Percentiles rank a stretch among this genome's conserved stretches.
phyloP scores from a whole-genome alignment of 257 asterid genomes.

The Verbascum thapsus region DNA sequence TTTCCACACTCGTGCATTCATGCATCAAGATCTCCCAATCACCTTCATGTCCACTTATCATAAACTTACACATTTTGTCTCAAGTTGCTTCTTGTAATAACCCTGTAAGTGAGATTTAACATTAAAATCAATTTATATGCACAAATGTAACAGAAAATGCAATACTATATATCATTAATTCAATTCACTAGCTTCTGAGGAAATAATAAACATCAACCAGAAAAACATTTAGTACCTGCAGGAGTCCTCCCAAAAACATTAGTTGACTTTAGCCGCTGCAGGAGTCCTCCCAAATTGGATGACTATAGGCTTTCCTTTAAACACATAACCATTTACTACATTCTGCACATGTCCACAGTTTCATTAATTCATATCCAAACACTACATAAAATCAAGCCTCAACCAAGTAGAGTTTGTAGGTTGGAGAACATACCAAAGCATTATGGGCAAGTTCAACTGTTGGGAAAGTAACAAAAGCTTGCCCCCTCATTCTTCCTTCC shows the following conservation, averaged over 20 bases:
- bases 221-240: background rate
- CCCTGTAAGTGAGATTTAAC: no score
- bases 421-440: slow-evolving; percentile 65
- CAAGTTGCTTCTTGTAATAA: no score
- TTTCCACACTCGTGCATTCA: no score
- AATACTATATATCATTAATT: no score
- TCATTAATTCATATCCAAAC: background rate
- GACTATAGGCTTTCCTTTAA: slow-evolving; percentile 85
- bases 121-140: no score
- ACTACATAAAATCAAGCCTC: slow-evolving; percentile 3
- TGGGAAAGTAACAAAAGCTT: slow-evolving; percentile 93
- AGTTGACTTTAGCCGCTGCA: slow-evolving; percentile 47
- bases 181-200: no score
- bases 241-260: slow-evolving; percentile 10
- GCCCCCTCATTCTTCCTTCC: slow-evolving; percentile 99
- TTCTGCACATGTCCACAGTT: slow-evolving; percentile 53
- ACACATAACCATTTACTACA: slow-evolving; percentile 71
- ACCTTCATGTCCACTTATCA: no score
- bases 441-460: slow-evolving; percentile 78
- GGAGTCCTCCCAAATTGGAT: slow-evolving; percentile 85
- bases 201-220: no score
- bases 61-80: slow-evolving; percentile 18
- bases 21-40: no score
- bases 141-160: no score
- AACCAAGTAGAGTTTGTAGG: background rate